Percentiles rank a stretch among this genome's conserved stretches.
Conservation (phyloP, 352 stramenopile genomes). For the Phytophthora vignae region DNA sequence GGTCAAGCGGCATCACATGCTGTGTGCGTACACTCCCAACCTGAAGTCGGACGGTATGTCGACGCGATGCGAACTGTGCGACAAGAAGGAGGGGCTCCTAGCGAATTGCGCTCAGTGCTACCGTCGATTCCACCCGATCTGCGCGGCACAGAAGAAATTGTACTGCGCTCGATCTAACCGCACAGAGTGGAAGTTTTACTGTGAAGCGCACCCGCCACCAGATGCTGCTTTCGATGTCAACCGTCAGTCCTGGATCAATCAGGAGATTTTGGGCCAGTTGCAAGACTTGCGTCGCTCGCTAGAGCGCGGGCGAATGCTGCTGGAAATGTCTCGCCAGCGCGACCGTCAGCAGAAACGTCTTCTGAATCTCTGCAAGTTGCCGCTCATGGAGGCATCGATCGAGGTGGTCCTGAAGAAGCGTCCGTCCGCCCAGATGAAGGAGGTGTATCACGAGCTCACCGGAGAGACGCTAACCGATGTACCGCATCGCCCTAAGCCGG, state of each 20-base stretch:
- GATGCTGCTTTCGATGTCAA: conserved; percentile 77
- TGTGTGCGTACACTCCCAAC: conserved; percentile 53
- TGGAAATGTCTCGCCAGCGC: conserved; percentile 86
- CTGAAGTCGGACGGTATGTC: conserved; percentile 32
- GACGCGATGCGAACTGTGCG: conserved; percentile 70
- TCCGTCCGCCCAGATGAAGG: conserved; percentile 73
- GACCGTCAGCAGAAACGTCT: conserved; percentile 88
- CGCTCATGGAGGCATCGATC: conserved; percentile 71
- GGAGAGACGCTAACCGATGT: conserved; percentile 64
- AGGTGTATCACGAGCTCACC: conserved; percentile 69
- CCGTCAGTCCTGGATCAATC: conserved; percentile 81
- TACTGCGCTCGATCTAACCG: conserved; percentile 69
- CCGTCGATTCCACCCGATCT: conserved; percentile 81
- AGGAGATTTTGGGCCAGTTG: conserved; percentile 76
- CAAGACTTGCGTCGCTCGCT: conserved; percentile 80
- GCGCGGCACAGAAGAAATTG: conserved; percentile 69
- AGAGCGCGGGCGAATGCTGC: conserved; percentile 84
- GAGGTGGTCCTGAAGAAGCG: conserved; percentile 84
- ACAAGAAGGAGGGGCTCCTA: conserved; percentile 54
- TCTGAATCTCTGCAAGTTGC: conserved; percentile 65
- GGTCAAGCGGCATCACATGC: conserved; percentile 69
- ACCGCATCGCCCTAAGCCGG: conserved; percentile 40
- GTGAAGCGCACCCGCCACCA: conserved; percentile 64
- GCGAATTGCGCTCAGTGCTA: conserved; percentile 62
- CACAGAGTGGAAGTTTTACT: conserved; percentile 84